phyloP scores from a whole-genome alignment of 2,329 filamentous ascomycete species.

The Rhynchosporium secalis region DNA sequence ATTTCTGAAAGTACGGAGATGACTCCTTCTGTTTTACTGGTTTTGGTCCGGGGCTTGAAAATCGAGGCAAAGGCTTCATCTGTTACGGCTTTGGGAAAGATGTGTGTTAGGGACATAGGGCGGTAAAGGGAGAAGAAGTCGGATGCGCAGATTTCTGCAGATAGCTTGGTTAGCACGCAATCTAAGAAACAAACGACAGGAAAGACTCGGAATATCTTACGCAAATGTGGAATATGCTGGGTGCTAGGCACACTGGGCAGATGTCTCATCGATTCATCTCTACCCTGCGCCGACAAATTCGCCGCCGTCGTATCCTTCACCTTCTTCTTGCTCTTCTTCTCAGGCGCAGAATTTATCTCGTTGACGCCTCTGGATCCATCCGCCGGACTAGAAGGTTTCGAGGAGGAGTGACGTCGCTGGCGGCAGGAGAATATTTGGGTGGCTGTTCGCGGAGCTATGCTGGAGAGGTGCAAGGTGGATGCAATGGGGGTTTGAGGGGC shows the following conservation, averaged over 20 bases:
- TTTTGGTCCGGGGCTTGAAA: conserved; percentile 61
- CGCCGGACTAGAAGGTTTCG: conserved; percentile 42
- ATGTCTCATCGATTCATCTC: conserved; percentile 52
- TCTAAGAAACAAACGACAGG: not conserved
- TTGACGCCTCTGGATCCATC: conserved; percentile 39
- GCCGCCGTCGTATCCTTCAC: conserved; percentile 49
- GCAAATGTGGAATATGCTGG: conserved; percentile 67
- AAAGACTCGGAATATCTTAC: conserved; percentile 43
- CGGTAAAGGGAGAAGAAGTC: conserved; percentile 96
- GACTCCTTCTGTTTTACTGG: conserved; percentile 55
- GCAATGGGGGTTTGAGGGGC: conserved; percentile 34
- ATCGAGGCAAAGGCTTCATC: conserved; percentile 81
- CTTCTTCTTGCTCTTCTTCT: conserved; percentile 53
- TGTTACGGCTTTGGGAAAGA: conserved; percentile 71
- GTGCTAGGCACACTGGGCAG: conserved; percentile 76
- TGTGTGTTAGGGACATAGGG: conserved; percentile 84
- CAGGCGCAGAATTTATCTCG: conserved; percentile 29
- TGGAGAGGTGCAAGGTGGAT: conserved; percentile 28
- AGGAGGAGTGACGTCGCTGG: conserved; percentile 41
- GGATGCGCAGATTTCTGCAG: conserved; percentile 78
- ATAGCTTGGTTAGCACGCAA: conserved; percentile 9
- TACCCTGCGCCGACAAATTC: conserved; percentile 39
- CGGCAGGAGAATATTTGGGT: conserved; percentile 36
- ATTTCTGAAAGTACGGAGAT: conserved; percentile 56
- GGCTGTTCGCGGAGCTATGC: conserved; percentile 31